These are phyloP conservation scores for Aspergillus caelatus DNA, from an alignment of 2,329 filamentous ascomycete genomes.

Conservation along the genomic window DNA sequence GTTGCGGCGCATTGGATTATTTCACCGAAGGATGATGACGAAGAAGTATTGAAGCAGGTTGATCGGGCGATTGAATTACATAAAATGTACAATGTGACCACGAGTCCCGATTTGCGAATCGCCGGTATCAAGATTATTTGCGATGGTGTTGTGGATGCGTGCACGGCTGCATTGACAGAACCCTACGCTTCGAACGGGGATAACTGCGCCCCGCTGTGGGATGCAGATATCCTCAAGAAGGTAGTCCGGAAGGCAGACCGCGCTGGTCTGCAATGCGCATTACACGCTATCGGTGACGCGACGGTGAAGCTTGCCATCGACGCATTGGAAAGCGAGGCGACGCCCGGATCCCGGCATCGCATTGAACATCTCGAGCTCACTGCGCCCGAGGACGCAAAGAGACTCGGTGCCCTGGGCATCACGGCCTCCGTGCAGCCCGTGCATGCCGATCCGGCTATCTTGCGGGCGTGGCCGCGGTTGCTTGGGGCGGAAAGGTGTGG, in stretches of 20 bases:
- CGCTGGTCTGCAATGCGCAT: slow-evolving; percentile 50
- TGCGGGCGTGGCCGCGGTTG: slow-evolving; percentile 50
- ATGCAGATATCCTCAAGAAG: slow-evolving; percentile 39
- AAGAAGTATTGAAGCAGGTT: slow-evolving; percentile 47
- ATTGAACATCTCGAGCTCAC: slow-evolving; percentile 57
- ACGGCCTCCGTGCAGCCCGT: slow-evolving; percentile 44
- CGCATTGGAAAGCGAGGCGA: slow-evolving; percentile 29
- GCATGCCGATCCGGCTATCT: slow-evolving; percentile 48
- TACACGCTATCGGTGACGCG: slow-evolving; percentile 55
- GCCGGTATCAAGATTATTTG: slow-evolving; percentile 54
- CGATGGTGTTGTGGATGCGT: slow-evolving; percentile 55
- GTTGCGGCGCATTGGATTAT: slow-evolving; percentile 54
- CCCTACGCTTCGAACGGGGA: slow-evolving; percentile 41
- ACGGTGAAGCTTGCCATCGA: slow-evolving; percentile 51
- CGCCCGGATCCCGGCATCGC: slow-evolving; percentile 46
- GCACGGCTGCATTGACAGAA: slow-evolving; percentile 26
- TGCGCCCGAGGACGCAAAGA: slow-evolving; percentile 47
- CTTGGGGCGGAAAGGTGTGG: slow-evolving; percentile 47
- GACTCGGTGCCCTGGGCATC: slow-evolving; percentile 50
- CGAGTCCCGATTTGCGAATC: slow-evolving; percentile 47
- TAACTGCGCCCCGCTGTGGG: slow-evolving; percentile 49
- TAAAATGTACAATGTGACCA: slow-evolving; percentile 41
- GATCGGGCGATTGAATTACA: slow-evolving; percentile 49
- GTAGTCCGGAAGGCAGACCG: slow-evolving; percentile 48
- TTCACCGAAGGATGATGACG: slow-evolving; percentile 40